Percentiles rank a stretch among this genome's conserved stretches.
Evolutionary conservation across 2,329 filamentous ascomycete genomes (phyloP).

Genomic region (Trichoderma cornu-damae): DNA sequence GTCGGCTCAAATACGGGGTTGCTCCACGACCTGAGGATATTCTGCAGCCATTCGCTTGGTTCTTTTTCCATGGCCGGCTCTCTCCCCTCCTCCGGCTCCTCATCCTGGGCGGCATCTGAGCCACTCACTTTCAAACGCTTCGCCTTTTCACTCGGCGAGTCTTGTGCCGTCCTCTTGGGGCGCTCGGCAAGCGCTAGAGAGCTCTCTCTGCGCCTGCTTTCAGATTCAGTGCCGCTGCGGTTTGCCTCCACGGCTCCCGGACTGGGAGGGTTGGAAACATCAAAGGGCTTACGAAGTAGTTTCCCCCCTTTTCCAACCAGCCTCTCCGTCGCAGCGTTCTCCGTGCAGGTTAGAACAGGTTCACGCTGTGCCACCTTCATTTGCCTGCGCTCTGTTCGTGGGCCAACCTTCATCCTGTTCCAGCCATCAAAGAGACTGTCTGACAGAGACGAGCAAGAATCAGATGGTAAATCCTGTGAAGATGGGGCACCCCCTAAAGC

Average conservation of each 20-base stretch:
- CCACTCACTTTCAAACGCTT: not conserved
- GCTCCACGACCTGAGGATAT: conserved; percentile 60
- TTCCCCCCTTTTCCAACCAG: conserved; percentile 40
- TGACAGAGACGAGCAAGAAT: not conserved
- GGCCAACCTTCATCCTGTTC: conserved; percentile 34
- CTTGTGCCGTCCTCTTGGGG: not conserved
- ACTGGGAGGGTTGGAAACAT: conserved; percentile 26
- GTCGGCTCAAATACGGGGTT: conserved; percentile 66
- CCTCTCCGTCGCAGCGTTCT: conserved; percentile 17
- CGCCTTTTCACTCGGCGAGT: not conserved
- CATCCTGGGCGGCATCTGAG: not conserved
- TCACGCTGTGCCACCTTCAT: not conserved
- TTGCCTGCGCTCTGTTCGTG: not conserved
- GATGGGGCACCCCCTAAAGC: conserved; percentile 19
- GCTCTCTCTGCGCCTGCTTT: not conserved
- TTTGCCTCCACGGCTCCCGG: not conserved
- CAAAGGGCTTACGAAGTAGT: conserved; percentile 43
- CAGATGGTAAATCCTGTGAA: conserved; percentile 10
- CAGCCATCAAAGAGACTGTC: conserved; percentile 34
- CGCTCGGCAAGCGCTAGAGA: not conserved
- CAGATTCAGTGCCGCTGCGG: not conserved
- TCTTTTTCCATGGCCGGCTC: conserved; percentile 18
- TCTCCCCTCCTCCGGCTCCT: not conserved
- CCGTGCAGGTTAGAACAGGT: not conserved
- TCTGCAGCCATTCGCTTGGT: conserved; percentile 51